Conservation (phyloP, 208 protist species). For the Vickermania ingenoplastis region DNA sequence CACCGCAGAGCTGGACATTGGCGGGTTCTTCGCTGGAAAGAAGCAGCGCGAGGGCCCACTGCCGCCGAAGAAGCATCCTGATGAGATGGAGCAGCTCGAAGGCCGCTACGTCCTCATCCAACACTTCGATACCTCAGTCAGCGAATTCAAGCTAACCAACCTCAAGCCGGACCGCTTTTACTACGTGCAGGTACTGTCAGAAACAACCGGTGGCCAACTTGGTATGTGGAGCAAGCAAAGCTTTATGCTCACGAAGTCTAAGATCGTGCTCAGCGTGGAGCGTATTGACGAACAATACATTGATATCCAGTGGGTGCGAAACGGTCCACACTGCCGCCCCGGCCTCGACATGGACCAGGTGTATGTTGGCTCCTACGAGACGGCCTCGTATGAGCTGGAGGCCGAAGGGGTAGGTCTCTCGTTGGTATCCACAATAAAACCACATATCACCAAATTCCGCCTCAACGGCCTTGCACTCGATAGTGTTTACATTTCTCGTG, state of each 20-base stretch:
- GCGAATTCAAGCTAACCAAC: slow-evolving; percentile 13
- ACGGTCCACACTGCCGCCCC: not conserved
- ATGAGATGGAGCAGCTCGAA: slow-evolving; percentile 3
- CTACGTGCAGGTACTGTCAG: slow-evolving; percentile 68
- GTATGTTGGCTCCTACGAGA: slow-evolving; percentile 29
- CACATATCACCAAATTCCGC: slow-evolving; percentile 16
- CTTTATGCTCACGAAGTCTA: slow-evolving; percentile 64
- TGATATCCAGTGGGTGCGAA: slow-evolving; percentile 47
- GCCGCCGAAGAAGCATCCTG: slow-evolving; percentile 6
- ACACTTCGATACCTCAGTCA: slow-evolving; percentile 8
- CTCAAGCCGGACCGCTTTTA: slow-evolving; percentile 56
- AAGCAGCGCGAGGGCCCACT: slow-evolving; percentile 4
- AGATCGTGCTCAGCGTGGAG: slow-evolving; percentile 27
- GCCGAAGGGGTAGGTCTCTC: slow-evolving; percentile 24
- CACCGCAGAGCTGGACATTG: slow-evolving; percentile 1
- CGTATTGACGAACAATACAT: slow-evolving; percentile 71
- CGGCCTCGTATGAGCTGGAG: slow-evolving; percentile 50
- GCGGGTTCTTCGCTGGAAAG: not conserved
- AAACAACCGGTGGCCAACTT: slow-evolving; percentile 67
- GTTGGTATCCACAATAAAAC: slow-evolving; percentile 13
- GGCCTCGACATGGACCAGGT: slow-evolving; percentile 11
- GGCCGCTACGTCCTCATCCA: slow-evolving; percentile 6
- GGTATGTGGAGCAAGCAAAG: slow-evolving; percentile 63
- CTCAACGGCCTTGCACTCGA: slow-evolving; percentile 46
- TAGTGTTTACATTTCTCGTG: slow-evolving; percentile 41